A percentile compares a stretch with the other conserved stretches of the same genome.
phyloP scores from a whole-genome alignment of 805 yeast genomes.

The Monosporozyma solicola region DNA sequence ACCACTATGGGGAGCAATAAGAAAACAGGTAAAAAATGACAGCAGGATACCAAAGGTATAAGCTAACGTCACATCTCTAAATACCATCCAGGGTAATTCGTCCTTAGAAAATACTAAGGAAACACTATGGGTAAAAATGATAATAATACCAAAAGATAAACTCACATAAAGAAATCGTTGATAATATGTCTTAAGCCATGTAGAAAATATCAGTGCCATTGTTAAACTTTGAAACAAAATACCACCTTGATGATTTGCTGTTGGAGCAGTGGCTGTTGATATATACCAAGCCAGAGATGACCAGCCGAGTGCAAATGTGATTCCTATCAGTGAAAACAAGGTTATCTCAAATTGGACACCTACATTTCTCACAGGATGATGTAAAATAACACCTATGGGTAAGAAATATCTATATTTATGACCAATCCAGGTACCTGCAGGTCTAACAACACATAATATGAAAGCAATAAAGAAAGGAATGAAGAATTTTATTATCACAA shows the following conservation, averaged over 20 bases:
- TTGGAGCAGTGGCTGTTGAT: slow-evolving; percentile 34
- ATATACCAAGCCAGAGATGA: slow-evolving; percentile 36
- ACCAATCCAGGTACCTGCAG: slow-evolving; percentile 38
- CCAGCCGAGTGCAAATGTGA: slow-evolving; percentile 38
- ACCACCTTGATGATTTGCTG: slow-evolving; percentile 38
- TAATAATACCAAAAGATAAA: slow-evolving; percentile 30
- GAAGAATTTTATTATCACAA: slow-evolving; percentile 23
- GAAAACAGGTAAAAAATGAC: slow-evolving; percentile 29
- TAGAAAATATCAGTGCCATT: slow-evolving; percentile 31
- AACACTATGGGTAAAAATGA: slow-evolving; percentile 31
- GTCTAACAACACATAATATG: slow-evolving; percentile 32
- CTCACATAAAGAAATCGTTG: slow-evolving; percentile 34
- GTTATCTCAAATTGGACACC: slow-evolving; percentile 43
- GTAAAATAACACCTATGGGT: slow-evolving; percentile 36
- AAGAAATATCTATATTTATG: slow-evolving; percentile 31
- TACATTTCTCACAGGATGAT: slow-evolving; percentile 39
- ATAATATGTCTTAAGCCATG: slow-evolving; percentile 36
- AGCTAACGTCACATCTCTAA: slow-evolving; percentile 38
- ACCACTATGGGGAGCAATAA: slow-evolving; percentile 36
- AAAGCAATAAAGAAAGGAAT: slow-evolving; percentile 35
- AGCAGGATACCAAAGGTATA: slow-evolving; percentile 36
- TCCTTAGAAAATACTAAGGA: slow-evolving; percentile 11
- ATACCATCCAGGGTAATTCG: slow-evolving; percentile 27
- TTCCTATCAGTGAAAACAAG: slow-evolving; percentile 33
- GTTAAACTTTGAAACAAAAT: slow-evolving; percentile 36